Percentiles rank a stretch among this genome's conserved stretches.
These are phyloP conservation scores for Ormosia semicastrata DNA, from an alignment of 306 rosid genomes.

Conservation along the genomic window DNA sequence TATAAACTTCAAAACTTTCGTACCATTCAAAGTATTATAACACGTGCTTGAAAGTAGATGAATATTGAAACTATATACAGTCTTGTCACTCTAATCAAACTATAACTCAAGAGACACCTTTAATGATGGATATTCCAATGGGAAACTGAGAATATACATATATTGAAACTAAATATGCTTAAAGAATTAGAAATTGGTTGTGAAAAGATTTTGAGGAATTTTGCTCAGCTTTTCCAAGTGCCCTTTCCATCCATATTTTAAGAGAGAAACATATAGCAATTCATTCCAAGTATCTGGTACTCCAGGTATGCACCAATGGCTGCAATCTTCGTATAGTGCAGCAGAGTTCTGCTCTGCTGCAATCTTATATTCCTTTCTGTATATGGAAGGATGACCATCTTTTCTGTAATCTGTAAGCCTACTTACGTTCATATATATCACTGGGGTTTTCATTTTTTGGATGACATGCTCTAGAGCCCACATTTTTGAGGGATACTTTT, in stretches of 20 bases:
- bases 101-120: neutral
- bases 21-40: neutral
- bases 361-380: constrained; percentile 34
- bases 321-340: constrained; percentile 40
- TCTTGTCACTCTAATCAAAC: neutral
- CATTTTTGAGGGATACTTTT: constrained; percentile 66
- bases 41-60: neutral
- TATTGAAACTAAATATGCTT: neutral
- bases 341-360: constrained; percentile 23
- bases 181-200: neutral
- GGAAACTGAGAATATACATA: neutral
- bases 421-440: constrained; percentile 63
- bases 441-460: constrained; percentile 53
- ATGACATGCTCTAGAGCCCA: constrained; percentile 57
- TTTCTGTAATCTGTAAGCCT: constrained; percentile 77
- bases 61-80: neutral
- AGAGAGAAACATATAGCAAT: constrained; percentile 33
- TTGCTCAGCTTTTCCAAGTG: constrained; percentile 19
- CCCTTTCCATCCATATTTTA: constrained; percentile 32
- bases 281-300: constrained; percentile 55
- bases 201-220: neutral
- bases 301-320: constrained; percentile 65
- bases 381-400: constrained; percentile 83
- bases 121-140: neutral
- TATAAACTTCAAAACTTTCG: neutral